Conservation (phyloP, 2,329 filamentous ascomycete species). For the Colletotrichum sp. region DNA sequence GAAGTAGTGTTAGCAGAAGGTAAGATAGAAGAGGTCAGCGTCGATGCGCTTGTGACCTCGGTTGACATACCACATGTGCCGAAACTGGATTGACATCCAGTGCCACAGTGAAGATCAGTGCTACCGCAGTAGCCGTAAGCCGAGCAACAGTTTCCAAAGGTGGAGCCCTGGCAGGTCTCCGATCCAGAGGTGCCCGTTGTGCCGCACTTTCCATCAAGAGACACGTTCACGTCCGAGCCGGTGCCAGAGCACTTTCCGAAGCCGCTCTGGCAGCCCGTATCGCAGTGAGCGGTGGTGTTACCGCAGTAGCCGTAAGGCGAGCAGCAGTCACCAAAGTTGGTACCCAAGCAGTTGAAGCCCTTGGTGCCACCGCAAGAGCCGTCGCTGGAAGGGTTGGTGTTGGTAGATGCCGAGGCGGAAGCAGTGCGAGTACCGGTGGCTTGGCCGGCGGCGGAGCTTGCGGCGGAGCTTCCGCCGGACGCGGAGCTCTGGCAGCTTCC, state of each 20-base stretch:
- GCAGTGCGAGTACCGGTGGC: not conserved
- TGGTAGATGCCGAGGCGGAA: not conserved
- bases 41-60: not conserved
- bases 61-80: slow-evolving; percentile 13
- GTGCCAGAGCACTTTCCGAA: slow-evolving; percentile 20
- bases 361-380: slow-evolving; percentile 5
- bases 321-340: slow-evolving; percentile 23
- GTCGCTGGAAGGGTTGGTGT: slow-evolving; percentile 8
- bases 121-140: slow-evolving; percentile 25
- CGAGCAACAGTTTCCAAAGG: slow-evolving; percentile 23
- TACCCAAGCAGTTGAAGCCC: slow-evolving; percentile 15
- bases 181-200: not conserved
- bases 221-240: not conserved
- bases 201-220: slow-evolving; percentile 14
- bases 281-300: slow-evolving; percentile 21
- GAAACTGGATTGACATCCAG: slow-evolving; percentile 11
- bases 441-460: not conserved
- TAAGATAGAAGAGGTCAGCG: not conserved
- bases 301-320: slow-evolving; percentile 25
- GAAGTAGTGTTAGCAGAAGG: slow-evolving; percentile 1
- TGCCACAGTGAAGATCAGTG: slow-evolving; percentile 20
- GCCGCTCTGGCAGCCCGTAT: slow-evolving; percentile 17
- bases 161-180: slow-evolving; percentile 3
- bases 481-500: not conserved
- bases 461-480: not conserved